Conservation (phyloP, 2,329 filamentous ascomycete genomes). For the Penicillium italicum region DNA sequence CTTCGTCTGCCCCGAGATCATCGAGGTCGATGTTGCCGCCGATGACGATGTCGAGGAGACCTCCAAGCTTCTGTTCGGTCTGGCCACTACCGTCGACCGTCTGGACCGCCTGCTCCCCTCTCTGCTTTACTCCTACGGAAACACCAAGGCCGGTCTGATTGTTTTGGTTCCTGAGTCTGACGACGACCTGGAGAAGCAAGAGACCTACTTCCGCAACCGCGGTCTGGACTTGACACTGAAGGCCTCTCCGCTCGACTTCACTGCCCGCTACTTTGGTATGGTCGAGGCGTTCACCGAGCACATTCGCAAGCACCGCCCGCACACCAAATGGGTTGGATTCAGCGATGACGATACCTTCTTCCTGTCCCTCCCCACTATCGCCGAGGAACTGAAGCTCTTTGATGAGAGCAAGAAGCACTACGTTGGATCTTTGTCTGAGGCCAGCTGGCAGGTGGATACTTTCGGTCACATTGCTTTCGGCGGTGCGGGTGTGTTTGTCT, state of each 20-base stretch:
- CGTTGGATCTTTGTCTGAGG: constrained; percentile 44
- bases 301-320: constrained; percentile 38
- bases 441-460: constrained; percentile 43
- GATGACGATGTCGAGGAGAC: constrained; percentile 41
- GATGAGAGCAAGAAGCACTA: constrained; percentile 42
- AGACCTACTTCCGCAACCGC: constrained; percentile 42
- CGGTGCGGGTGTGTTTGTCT: constrained; percentile 45
- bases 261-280: constrained; percentile 44
- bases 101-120: constrained; percentile 41
- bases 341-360: constrained; percentile 47
- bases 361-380: constrained; percentile 38
- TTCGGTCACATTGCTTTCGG: constrained; percentile 46
- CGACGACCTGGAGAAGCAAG: constrained; percentile 38
- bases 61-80: constrained; percentile 41
- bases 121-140: constrained; percentile 43
- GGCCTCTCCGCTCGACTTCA: constrained; percentile 41
- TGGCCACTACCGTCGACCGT: constrained; percentile 44
- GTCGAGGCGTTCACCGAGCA: constrained; percentile 40
- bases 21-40: constrained; percentile 41
- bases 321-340: constrained; percentile 43
- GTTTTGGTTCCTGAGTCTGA: constrained; percentile 43
- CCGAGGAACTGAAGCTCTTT: constrained; percentile 39
- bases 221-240: constrained; percentile 41
- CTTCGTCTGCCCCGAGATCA: constrained; percentile 39
- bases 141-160: constrained; percentile 40